These are phyloP conservation scores for Trichophyton schoenleinii DNA, from an alignment of 2,329 filamentous ascomycete genomes.

Conservation along the genomic window DNA sequence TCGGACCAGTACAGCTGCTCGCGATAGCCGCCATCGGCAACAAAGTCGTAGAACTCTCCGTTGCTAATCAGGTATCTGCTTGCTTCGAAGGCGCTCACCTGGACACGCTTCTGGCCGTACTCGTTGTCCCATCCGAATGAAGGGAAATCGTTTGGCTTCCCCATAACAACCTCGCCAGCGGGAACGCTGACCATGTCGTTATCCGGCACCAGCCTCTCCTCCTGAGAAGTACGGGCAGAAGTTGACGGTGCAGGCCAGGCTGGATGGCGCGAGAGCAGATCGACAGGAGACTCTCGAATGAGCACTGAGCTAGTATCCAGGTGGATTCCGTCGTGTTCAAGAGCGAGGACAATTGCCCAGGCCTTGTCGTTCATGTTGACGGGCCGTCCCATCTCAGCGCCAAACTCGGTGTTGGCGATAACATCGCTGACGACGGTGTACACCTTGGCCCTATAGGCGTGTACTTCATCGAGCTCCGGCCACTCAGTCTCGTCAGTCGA, in stretches of 20 bases:
- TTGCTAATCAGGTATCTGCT: not conserved
- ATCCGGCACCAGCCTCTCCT: not conserved
- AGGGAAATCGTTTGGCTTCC: not conserved
- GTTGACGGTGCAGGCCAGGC: not conserved
- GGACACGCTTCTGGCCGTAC: not conserved
- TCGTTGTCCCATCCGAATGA: not conserved
- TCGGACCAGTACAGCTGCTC: not conserved
- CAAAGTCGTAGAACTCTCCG: not conserved
- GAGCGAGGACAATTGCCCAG: not conserved
- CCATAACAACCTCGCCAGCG: not conserved
- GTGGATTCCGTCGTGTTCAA: conserved; percentile 3
- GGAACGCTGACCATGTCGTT: not conserved
- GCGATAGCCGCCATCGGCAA: not conserved
- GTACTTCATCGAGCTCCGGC: not conserved
- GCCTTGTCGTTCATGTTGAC: not conserved
- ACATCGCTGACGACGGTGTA: not conserved
- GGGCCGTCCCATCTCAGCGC: not conserved
- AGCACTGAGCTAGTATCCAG: not conserved
- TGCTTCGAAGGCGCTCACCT: not conserved
- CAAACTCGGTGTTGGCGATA: not conserved
- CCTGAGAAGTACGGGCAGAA: not conserved
- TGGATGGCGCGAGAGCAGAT: not conserved
- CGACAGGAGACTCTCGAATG: not conserved
- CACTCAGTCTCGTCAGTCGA: not conserved
- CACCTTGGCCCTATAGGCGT: not conserved